Conservation (phyloP, 805 yeast genomes). For the Metschnikowia similis region DNA sequence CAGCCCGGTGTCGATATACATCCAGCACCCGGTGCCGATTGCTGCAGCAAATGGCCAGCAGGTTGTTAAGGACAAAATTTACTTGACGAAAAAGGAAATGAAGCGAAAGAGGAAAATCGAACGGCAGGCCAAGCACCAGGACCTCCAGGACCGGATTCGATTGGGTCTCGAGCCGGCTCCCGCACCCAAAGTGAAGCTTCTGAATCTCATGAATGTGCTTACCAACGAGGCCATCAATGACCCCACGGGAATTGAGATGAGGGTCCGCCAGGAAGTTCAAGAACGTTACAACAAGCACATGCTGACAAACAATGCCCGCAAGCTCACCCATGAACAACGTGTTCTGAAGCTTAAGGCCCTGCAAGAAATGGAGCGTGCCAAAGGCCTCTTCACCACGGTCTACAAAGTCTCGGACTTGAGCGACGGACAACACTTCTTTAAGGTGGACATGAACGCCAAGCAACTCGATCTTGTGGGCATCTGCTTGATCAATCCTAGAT, state of each 20-base stretch:
- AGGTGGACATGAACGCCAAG: constrained; percentile 76
- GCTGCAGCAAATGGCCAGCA: constrained; percentile 41
- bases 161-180: constrained; percentile 86
- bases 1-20: constrained; percentile 59
- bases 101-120: constrained; percentile 69
- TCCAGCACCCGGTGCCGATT: constrained; percentile 78
- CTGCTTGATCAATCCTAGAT: constrained; percentile 42
- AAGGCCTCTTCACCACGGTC: constrained; percentile 56
- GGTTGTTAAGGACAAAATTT: constrained; percentile 36
- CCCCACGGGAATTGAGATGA: constrained; percentile 80
- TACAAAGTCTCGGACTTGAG: constrained; percentile 51
- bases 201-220: constrained; percentile 80
- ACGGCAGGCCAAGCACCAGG: constrained; percentile 59
- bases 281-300: constrained; percentile 58
- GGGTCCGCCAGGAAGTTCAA: constrained; percentile 65
- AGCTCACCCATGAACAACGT: constrained; percentile 53
- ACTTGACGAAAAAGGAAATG: constrained; percentile 71
- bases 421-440: constrained; percentile 66
- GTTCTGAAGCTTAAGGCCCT: constrained; percentile 47
- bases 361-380: constrained; percentile 43
- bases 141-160: constrained; percentile 69
- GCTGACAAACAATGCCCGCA: constrained; percentile 56
- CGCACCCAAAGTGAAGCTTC: constrained; percentile 78
- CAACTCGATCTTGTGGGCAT: constrained; percentile 67
- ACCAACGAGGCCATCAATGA: constrained; percentile 83